A percentile compares a stretch with the other conserved stretches of the same genome.
Conservation (phyloP, 805 yeast genomes). For the Candida dajiaensis region DNA sequence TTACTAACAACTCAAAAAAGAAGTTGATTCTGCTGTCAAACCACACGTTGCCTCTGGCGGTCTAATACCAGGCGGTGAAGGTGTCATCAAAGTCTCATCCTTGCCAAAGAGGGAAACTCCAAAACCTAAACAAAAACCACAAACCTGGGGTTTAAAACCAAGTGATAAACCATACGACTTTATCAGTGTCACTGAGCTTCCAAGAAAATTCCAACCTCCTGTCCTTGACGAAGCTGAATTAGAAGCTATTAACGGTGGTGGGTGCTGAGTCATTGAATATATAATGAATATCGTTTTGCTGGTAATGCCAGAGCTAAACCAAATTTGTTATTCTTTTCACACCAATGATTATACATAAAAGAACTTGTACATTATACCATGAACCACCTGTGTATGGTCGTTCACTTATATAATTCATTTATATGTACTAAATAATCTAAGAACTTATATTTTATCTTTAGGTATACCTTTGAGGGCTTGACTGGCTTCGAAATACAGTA, state of each 20-base stretch:
- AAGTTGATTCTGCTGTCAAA: slow-evolving; percentile 31
- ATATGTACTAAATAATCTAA: too few relatives aligned
- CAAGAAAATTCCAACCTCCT: slow-evolving; percentile 67
- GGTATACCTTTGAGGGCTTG: too few relatives aligned
- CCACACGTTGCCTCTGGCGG: slow-evolving; percentile 41
- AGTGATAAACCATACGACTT: slow-evolving; percentile 32
- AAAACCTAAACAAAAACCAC: slow-evolving; percentile 10
- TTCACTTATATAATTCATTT: background rate
- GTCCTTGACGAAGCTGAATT: slow-evolving; percentile 62
- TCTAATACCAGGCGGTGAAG: slow-evolving; percentile 31
- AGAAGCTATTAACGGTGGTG: slow-evolving; percentile 76
- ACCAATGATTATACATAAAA: background rate
- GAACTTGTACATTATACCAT: background rate
- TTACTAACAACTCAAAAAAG: slow-evolving; percentile 36
- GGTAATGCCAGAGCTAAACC: too few relatives aligned
- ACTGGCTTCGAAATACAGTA: too few relatives aligned
- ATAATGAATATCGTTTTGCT: background rate
- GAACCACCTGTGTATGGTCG: background rate
- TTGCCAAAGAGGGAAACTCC: slow-evolving; percentile 17
- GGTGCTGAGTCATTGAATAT: slow-evolving; percentile 50
- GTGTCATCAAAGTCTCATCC: slow-evolving; percentile 19
- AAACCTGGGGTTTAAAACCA: slow-evolving; percentile 49
- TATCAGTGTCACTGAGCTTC: slow-evolving; percentile 58
- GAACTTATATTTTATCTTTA: too few relatives aligned
- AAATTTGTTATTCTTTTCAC: too few relatives aligned